Evolutionary conservation across 163 green algal genomes (phyloP), one percentile per base, ranked within the genome.

Genomic region (Chlorella variabilis): DNA sequence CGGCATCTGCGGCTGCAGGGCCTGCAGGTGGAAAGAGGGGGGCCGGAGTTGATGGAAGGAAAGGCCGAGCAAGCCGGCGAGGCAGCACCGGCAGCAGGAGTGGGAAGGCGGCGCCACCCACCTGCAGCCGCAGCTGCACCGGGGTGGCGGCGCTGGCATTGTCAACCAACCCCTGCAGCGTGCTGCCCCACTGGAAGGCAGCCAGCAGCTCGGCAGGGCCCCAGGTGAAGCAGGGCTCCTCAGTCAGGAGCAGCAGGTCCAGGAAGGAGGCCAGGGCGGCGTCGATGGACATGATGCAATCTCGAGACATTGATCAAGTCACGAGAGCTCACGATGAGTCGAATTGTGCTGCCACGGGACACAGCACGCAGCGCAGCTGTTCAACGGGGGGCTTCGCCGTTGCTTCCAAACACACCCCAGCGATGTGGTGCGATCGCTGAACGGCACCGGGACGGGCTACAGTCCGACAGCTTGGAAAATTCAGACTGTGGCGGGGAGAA

Each of bases 101-200:
- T n/a, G n/a, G n/a, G n/a, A n/a, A n/a, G 15, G 51, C 51, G 13
- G 51, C 20, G 21, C 9, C 20, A n/a, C 49, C 9, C 23, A 80
- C 76, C 45, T 82, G 45, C 45, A 82, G 76, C 13, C 62, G 62
- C 23, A 15, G 31, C 27, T 8, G 7, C 9, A 75, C 25, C 1
- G 34, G 45, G 49, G 62, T 62, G 17, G 39, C 48, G 62, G 42
- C 48, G 25, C 62, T 38, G 62, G 20, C 4, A 21, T n/a, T 51
- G 71, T 58, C 56, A 3, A 59, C 38, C 48, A 83, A 38, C 17
- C 61, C 21, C 29, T 77, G 77, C 20, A 83, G 2, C 0, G 65
- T 77, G 36, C 36, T 4, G 1, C 45, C 65, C 77, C 77, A 83
- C 29, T 83, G 65, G 21, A 77, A 83, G 17, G 77, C 77, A 3